phyloP scores from a whole-genome alignment of 2,329 filamentous ascomycete genomes.

The Sodiomyces alkalinus region DNA sequence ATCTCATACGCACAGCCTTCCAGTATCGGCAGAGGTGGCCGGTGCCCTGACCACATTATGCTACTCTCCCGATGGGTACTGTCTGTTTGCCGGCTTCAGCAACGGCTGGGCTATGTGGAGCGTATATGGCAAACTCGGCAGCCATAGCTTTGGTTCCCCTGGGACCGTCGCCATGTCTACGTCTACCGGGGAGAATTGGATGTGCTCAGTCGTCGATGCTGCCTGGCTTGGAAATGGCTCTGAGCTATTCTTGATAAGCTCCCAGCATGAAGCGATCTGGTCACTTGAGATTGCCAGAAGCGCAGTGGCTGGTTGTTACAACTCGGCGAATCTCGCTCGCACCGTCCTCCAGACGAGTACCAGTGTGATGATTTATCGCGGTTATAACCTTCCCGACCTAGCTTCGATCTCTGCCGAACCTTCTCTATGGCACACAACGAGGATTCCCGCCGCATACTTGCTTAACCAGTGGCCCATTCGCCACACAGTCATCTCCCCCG shows the following conservation, averaged over 20 bases:
- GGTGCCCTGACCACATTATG: conserved; percentile 59
- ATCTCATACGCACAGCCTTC: conserved; percentile 62
- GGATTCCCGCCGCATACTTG: conserved; percentile 72
- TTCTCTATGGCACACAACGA: conserved; percentile 87
- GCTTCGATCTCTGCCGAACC: conserved; percentile 86
- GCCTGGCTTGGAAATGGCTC: conserved; percentile 81
- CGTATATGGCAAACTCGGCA: conserved; percentile 84
- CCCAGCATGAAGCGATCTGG: conserved; percentile 67
- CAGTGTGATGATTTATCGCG: conserved; percentile 81
- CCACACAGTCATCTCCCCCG: conserved; percentile 72
- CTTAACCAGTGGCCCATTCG: conserved; percentile 88
- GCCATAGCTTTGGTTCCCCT: conserved; percentile 67
- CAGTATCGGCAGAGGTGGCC: conserved; percentile 50
- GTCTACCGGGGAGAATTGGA: conserved; percentile 65
- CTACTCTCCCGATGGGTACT: conserved; percentile 94
- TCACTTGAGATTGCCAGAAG: conserved; percentile 85
- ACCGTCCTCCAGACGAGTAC: conserved; percentile 80
- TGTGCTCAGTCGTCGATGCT: conserved; percentile 62
- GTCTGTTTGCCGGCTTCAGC: conserved; percentile 84
- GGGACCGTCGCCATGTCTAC: conserved; percentile 39
- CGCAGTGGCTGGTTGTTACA: conserved; percentile 84
- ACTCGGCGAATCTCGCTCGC: conserved; percentile 76
- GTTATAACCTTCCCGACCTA: conserved; percentile 80
- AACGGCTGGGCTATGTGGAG: conserved; percentile 95
- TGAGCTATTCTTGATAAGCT: conserved; percentile 62